These are phyloP conservation scores for Neopestalotiopsis sp. DNA, from an alignment of 2,329 filamentous ascomycete species.

Conservation along the genomic window DNA sequence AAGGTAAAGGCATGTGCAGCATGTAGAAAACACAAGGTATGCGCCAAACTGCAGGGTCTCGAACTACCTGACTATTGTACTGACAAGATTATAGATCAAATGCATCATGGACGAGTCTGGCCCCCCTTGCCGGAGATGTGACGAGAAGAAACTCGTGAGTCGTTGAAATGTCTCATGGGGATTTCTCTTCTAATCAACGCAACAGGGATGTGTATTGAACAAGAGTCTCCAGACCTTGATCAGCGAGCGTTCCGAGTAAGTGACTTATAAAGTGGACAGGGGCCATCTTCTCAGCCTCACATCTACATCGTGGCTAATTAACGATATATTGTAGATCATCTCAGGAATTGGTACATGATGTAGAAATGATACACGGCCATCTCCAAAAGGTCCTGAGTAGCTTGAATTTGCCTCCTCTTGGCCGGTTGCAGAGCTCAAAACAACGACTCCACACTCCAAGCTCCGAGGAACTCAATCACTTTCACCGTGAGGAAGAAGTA, in stretches of 20 bases:
- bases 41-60: background rate
- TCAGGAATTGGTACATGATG: slow-evolving; percentile 26
- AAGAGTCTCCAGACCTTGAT: slow-evolving; percentile 48
- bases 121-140: slow-evolving; percentile 43
- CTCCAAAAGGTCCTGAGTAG: slow-evolving; percentile 25
- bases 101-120: slow-evolving; percentile 46
- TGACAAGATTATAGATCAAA: slow-evolving; percentile 37
- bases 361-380: slow-evolving; percentile 27
- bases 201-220: slow-evolving; percentile 40
- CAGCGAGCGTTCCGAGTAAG: slow-evolving; percentile 44
- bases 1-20: slow-evolving; percentile 40
- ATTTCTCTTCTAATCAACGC: background rate
- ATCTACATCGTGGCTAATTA: background rate
- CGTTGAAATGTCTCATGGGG: background rate
- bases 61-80: background rate
- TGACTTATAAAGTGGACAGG: slow-evolving; percentile 1
- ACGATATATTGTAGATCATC: slow-evolving; percentile 17
- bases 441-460: slow-evolving; percentile 19
- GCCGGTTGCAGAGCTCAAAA: slow-evolving; percentile 23
- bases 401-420: slow-evolving; percentile 24
- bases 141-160: slow-evolving; percentile 36
- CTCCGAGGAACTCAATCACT: slow-evolving; percentile 21
- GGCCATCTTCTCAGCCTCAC: background rate
- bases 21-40: slow-evolving; percentile 46
- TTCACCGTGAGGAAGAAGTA: slow-evolving; percentile 17